Conservation (phyloP, 73 alveolate species). For the Tetrahymena malaccensis region DNA sequence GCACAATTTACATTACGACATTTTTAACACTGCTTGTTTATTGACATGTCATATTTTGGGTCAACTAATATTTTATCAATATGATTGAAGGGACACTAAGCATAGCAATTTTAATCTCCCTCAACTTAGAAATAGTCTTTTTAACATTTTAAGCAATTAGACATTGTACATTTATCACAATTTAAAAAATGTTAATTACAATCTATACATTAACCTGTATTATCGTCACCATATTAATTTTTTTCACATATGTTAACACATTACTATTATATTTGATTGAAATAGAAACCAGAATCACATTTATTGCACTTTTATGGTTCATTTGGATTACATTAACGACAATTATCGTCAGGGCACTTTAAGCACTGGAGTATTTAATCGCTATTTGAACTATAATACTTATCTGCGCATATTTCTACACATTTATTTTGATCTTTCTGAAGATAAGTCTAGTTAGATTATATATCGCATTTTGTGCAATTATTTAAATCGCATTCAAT, state of each 20-base stretch:
- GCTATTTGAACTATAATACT: neutral
- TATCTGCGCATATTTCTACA: neutral
- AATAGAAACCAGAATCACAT: neutral
- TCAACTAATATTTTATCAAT: neutral
- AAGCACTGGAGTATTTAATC: neutral
- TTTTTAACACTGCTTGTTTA: neutral
- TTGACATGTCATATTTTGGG: neutral
- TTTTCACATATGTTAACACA: neutral
- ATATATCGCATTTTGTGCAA: neutral
- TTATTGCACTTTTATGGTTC: neutral
- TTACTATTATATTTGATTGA: neutral
- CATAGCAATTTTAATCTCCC: neutral
- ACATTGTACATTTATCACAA: neutral
- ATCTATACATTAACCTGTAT: neutral
- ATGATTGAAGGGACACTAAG: neutral
- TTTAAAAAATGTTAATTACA: neutral
- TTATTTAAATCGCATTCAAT: neutral
- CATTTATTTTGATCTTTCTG: neutral
- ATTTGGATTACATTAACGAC: neutral
- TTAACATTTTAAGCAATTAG: neutral
- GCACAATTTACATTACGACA: neutral
- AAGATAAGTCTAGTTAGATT: neutral
- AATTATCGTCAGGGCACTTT: neutral
- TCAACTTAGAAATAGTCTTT: neutral
- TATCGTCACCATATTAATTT: neutral